Evolutionary conservation across 768 basidiomycete species (phyloP), one percentile per base, ranked within the genome.

Genomic region (Russula foetens): DNA sequence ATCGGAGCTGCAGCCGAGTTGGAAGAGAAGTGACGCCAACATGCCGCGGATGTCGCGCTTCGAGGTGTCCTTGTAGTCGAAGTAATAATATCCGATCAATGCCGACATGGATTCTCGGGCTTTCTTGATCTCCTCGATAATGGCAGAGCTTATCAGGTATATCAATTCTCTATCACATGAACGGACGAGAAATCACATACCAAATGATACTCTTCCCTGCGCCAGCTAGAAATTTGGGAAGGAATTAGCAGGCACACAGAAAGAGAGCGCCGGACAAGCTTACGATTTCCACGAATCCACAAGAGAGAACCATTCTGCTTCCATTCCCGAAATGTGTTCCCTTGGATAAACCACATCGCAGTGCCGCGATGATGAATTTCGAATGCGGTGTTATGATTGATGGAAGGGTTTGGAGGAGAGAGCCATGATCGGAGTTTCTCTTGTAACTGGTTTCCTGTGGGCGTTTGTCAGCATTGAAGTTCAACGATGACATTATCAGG

Each of bases 171-270:
- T 15, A 15, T 5, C 24, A 11, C 23, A 4, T 7, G 17, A 19
- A 38, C 8, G 17, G n/a, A 23, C 7, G 7, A 3, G 19, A 17
- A 21, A 15, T n/a, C 12, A 14, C 35, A 15, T 49, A 57, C 46
- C 47, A 57, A 39, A 57, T 46, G 1, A 57, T n/a, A 17, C 26
- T 57, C n/a, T 57, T 57, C 11, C 46, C 56, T 4, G 56, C 38
- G 3, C 56, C 56, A 17, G 56, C 56, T 57, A 15, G 5, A 19
- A n/a, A 23, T 28, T 15, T 17, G 23, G 24, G 35, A 14, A 46
- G 2, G 6, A 21, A 28, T 57, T 7, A 49, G 21, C 17, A 9
- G 26, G 19, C 19, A 14, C 6, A 24, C 7, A 19, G 31, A 21
- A 0, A 24, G n/a, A 19, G 6, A 21, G 14, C 15, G 9, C 9